phyloP scores from a whole-genome alignment of 2,329 filamentous ascomycete species.

The Penicillium sp. region DNA sequence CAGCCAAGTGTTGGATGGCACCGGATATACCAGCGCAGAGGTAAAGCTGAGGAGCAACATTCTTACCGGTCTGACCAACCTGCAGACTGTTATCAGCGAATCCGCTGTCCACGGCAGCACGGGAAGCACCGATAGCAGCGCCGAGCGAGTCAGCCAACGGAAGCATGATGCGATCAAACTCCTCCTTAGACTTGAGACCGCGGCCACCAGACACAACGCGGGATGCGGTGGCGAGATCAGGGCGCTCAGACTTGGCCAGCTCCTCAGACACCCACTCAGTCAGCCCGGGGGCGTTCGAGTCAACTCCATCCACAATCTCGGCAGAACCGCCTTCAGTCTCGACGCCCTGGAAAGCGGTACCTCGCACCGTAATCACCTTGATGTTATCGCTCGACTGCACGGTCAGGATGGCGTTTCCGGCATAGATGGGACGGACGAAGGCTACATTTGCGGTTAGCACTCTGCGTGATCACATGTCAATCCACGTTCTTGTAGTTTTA shows the following conservation, averaged over 20 bases:
- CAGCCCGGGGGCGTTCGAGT: conserved; percentile 71
- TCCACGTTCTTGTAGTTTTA: conserved; percentile 9
- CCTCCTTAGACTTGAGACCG: conserved; percentile 95
- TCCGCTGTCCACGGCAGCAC: conserved; percentile 93
- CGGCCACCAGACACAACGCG: conserved; percentile 92
- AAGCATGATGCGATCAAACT: conserved; percentile 90
- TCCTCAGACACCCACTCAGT: conserved; percentile 95
- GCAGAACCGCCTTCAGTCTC: conserved; percentile 72
- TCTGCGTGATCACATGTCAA: conserved; percentile 20
- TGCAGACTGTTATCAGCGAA: conserved; percentile 98
- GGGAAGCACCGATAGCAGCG: conserved; percentile 92
- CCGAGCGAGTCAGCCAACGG: conserved; percentile 90
- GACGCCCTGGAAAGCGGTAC: conserved; percentile 82
- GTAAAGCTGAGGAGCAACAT: conserved; percentile 93
- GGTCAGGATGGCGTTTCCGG: conserved; percentile 94
- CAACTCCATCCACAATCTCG: conserved; percentile 74
- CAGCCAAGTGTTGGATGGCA: conserved; percentile 95
- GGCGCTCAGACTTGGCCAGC: conserved; percentile 87
- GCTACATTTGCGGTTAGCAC: conserved; percentile 46
- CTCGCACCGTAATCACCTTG: conserved; percentile 90
- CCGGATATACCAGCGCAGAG: conserved; percentile 94
- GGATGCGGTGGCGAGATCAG: conserved; percentile 85
- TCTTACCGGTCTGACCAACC: conserved; percentile 98
- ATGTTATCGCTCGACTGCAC: conserved; percentile 84
- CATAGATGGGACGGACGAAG: conserved; percentile 95